phyloP scores from a whole-genome alignment of 148 eudicot species.

The Tetragonia tetragonoides region DNA sequence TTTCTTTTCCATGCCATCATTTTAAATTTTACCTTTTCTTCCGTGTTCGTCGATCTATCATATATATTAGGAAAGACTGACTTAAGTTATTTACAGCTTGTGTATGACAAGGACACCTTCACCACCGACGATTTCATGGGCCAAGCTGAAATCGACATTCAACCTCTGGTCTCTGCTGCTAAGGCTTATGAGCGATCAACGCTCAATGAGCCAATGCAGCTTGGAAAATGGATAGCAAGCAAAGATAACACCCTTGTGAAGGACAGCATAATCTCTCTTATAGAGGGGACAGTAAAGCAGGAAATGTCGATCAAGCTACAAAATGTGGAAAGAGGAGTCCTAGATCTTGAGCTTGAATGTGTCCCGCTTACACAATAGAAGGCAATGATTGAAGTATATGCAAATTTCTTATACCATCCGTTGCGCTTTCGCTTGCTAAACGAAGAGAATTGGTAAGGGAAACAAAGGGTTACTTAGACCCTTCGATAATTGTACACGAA shows the following conservation, averaged over 20 bases:
- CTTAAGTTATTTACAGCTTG: slow-evolving; percentile 47
- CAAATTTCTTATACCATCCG: slow-evolving; percentile 5
- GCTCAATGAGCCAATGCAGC: slow-evolving; percentile 40
- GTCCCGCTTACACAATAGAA: slow-evolving; percentile 78
- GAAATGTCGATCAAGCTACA: slow-evolving; percentile 65
- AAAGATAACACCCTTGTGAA: slow-evolving; percentile 66
- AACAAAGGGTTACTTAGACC: not conserved
- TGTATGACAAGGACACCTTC: slow-evolving; percentile 91
- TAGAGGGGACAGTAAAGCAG: slow-evolving; percentile 70
- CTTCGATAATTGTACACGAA: not conserved
- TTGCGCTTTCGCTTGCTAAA: slow-evolving; percentile 4
- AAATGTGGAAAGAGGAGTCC: slow-evolving; percentile 80
- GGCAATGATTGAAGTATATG: not conserved
- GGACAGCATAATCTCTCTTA: slow-evolving; percentile 58
- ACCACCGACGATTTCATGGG: slow-evolving; percentile 94
- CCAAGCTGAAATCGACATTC: slow-evolving; percentile 87
- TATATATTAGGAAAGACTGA: not conserved
- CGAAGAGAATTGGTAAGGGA: not conserved
- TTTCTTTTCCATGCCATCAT: too few species aligned
- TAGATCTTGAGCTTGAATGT: slow-evolving; percentile 92
- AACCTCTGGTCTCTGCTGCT: slow-evolving; percentile 83
- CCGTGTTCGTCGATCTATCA: not conserved
- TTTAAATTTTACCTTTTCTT: too few species aligned
- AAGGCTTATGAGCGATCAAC: slow-evolving; percentile 56
- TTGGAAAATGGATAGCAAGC: slow-evolving; percentile 68